These are phyloP conservation scores for Apiospora malaysiana DNA, from an alignment of 2,329 filamentous ascomycete species.

Conservation along the genomic window DNA sequence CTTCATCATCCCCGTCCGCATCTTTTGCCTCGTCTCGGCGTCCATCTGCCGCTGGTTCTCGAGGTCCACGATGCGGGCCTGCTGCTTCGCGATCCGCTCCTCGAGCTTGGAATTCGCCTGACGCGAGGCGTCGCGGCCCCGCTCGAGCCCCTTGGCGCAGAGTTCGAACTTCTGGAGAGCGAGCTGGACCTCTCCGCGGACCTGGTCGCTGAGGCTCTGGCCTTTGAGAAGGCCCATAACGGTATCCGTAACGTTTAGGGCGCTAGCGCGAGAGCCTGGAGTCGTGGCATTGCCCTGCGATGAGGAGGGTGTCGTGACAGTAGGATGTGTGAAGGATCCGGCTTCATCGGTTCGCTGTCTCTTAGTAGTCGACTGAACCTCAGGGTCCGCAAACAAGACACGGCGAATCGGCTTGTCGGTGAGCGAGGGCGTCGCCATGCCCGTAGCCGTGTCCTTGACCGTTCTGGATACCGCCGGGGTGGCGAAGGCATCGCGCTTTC, in stretches of 20 bases:
- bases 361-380: constrained; percentile 26
- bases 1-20: constrained; percentile 46
- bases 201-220: constrained; percentile 45
- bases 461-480: constrained; percentile 29
- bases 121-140: constrained; percentile 71
- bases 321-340: constrained; percentile 5
- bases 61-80: constrained; percentile 45
- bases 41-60: constrained; percentile 44
- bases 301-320: constrained; percentile 28
- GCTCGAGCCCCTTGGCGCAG: constrained; percentile 64
- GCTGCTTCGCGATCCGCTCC: constrained; percentile 43
- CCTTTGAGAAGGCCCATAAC: constrained; percentile 56
- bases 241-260: constrained; percentile 47
- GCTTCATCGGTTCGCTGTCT: constrained; percentile 30
- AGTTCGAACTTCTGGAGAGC: constrained; percentile 62
- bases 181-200: constrained; percentile 45
- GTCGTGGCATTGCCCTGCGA: constrained; percentile 28
- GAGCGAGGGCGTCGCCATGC: constrained; percentile 36
- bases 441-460: constrained; percentile 23
- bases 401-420: constrained; percentile 36
- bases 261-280: constrained; percentile 26
- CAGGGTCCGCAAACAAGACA: constrained; percentile 34
- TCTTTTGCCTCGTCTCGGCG: constrained; percentile 42
- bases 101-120: constrained; percentile 68
- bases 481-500: constrained; percentile 27